Evolutionary conservation across 2,329 filamentous ascomycete genomes (phyloP), one percentile per base, ranked within the genome.

Genomic region (Macrophomina tecta): DNA sequence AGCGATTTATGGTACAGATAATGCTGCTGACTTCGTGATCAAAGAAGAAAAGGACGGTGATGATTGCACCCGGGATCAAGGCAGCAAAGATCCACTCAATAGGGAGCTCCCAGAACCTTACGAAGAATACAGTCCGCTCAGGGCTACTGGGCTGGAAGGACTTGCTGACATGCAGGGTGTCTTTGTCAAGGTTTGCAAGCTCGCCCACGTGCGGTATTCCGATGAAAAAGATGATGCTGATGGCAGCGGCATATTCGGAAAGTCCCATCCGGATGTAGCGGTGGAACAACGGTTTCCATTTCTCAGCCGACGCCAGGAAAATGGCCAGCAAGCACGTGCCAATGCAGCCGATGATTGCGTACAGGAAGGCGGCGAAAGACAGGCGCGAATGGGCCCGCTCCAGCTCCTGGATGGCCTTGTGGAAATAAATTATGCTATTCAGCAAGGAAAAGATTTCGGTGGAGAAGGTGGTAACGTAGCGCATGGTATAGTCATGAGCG

Each of bases 1-100:
- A 90, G 4, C 87, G 81, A 48, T 85, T 80, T 51, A 87, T 83
- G 0, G 88, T 90, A 72, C 87, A 90, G 69, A 90, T 90, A 65
- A 90, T 90, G 63, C 85, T 89, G 73, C 87, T 89, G 64, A 90
- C 88, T 74, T 90, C 89, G 71, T 90, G 88, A 68, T 90, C 88
- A 73, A 90, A 90, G 78, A 88, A 90, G 79, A 90, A 90, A n/a
- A 90, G 82, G 0, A 87, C 81, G 0, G 87, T 90, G 67, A 90
- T 87, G 69, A 90, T 89, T 42, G 85, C 76, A 0, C 87, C 88
- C 0, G 88, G 87, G 2, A 90, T 82, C 49, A 89, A 84, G 36
- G 88, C 85, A 4, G 85, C 82, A 71, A 89, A 87, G 3, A 89
- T 81, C 86, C 87, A 90, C 7, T 74, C 75, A 0, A 87, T 73